These are phyloP conservation scores for Cyclocybe aegerita DNA, from an alignment of 768 basidiomycete species.

Conservation along the genomic window DNA sequence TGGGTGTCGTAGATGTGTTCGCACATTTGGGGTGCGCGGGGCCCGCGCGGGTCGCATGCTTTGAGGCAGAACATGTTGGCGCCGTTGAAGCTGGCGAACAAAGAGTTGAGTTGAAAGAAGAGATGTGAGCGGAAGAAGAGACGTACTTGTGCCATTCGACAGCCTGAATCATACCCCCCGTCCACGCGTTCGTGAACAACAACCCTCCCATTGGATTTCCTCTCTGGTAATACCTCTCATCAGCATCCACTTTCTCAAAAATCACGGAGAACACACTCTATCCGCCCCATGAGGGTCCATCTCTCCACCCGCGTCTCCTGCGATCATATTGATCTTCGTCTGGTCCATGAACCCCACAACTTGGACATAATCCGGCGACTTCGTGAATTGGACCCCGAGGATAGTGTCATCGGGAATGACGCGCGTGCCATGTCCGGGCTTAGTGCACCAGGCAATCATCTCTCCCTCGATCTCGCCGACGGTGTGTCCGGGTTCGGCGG, in stretches of 20 bases:
- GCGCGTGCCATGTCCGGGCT: conserved; percentile 68
- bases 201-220: conserved; percentile 83
- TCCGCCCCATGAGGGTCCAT: conserved; percentile 79
- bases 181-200: conserved; percentile 59
- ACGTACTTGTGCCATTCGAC: conserved; percentile 71
- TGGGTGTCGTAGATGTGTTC: conserved; percentile 75
- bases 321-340: conserved; percentile 50
- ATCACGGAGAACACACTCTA: conserved; percentile 17
- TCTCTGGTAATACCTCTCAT: conserved; percentile 35
- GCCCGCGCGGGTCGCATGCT: conserved; percentile 58
- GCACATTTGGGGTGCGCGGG: conserved; percentile 54
- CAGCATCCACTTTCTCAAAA: no score
- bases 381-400: conserved; percentile 64
- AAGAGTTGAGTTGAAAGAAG: background rate
- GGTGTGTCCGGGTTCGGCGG: conserved; percentile 44
- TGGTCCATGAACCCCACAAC: conserved; percentile 71
- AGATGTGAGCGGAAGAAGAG: background rate
- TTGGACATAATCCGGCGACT: conserved; percentile 60
- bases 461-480: conserved; percentile 72
- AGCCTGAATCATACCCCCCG: conserved; percentile 50
- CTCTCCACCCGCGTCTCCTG: conserved; percentile 71
- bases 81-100: conserved; percentile 63
- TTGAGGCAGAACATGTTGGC: conserved; percentile 67
- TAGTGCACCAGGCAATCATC: conserved; percentile 78
- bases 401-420: conserved; percentile 70